Evolutionary conservation across 1,284 basidiomycete genomes (phyloP).

Genomic region (Cystobasidium sp.): DNA sequence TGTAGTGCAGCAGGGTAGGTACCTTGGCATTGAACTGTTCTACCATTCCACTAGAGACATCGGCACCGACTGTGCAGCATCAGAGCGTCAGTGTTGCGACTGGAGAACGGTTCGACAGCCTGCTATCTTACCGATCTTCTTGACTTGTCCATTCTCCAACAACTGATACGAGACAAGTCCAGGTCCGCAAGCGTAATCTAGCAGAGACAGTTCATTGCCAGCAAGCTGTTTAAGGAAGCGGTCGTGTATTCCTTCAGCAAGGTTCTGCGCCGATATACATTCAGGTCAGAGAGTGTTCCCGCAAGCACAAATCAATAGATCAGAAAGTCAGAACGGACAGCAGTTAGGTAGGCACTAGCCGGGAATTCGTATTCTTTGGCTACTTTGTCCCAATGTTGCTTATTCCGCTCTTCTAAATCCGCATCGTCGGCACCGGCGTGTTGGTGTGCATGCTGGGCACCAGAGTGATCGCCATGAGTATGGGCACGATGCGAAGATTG

Average conservation of each 20-base stretch:
- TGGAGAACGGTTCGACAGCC: no score
- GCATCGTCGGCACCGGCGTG: background rate
- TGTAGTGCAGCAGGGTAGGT: background rate
- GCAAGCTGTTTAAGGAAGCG: background rate
- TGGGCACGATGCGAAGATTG: no score
- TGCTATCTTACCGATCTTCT: slow-evolving; percentile 19
- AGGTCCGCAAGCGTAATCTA: slow-evolving; percentile 29
- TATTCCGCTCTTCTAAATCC: slow-evolving; percentile 11
- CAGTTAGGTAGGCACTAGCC: slow-evolving; percentile 17
- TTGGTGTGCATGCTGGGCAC: no score
- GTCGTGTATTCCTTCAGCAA: slow-evolving; percentile 6
- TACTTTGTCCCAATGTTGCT: slow-evolving; percentile 10
- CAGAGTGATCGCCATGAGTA: no score
- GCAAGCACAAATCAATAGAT: no score
- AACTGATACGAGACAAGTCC: slow-evolving; percentile 14
- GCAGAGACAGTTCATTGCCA: background rate
- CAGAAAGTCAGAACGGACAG: background rate
- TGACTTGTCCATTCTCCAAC: slow-evolving; percentile 9
- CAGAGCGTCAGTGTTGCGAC: background rate
- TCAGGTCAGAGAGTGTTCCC: background rate
- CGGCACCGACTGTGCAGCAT: slow-evolving; percentile 12
- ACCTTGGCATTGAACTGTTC: background rate
- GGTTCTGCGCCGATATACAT: background rate
- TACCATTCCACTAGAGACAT: slow-evolving; percentile 27
- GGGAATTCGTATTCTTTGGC: slow-evolving; percentile 22